Evolutionary conservation across 305 asterid species (phyloP), one percentile per base, ranked within the genome.

Genomic region (Fraxinus greggii): DNA sequence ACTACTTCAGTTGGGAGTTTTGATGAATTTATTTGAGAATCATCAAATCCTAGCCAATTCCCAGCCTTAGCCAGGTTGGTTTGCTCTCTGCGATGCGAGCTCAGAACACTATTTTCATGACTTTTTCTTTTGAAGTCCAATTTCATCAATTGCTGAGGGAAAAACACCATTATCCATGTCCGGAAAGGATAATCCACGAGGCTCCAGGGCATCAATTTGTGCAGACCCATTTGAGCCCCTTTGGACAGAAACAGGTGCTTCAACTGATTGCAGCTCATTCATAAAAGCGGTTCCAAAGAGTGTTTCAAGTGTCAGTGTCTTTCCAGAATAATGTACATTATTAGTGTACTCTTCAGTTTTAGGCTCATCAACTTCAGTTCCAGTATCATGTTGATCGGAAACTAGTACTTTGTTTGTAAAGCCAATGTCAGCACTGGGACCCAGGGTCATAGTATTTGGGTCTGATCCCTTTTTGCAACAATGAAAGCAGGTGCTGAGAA

Each of bases 231-330:
- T 82, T 38, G 90, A 84, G 78, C 92, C 94, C 84, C 95, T 90
- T 81, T 91, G 93, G 84, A 90, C 90, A 80, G 99, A 96, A 85
- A 96, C 94, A 19, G 99, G 98, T 76, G 98, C 98, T 77, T 91
- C 90, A 81, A 88, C 96, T 59, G 98, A 94, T 85, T 94, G 92
- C 19, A 96, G 91, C 89, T 94, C 98, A 79, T 87, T 84, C 98
- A 97, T 94, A 81, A 97, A 97, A 89, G 98, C 96, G 87, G 93
- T 84, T 82, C 98, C 98, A 88, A 97, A 97, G 40, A 95, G 98
- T 15, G 97, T 88, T 89, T 95, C 99, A 31, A 95, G 97, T 61
- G 98, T 92, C 59, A 91, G 91, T 4, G 82, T 19, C 69, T 88
- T 86, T 77, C 90, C 97, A 54, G 81, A 75, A 78, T 74, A 56